Evolutionary conservation across 768 basidiomycete genomes (phyloP).

Genomic region (Kwoniella heveanensis): DNA sequence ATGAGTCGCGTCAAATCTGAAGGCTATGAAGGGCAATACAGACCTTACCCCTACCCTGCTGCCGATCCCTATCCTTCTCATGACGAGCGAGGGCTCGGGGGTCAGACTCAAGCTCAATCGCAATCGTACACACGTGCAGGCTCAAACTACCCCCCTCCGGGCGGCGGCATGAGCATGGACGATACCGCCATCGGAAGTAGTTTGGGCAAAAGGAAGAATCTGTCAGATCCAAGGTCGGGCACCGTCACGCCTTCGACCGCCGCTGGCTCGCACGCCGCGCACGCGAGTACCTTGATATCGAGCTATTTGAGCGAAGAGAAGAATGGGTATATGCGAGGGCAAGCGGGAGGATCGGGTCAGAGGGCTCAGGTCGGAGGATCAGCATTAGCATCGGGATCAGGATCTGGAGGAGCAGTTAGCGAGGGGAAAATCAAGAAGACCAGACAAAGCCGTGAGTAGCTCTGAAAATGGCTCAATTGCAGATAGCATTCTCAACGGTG

Average conservation of each 20-base stretch:
- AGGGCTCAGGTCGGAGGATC: not conserved
- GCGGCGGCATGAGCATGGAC: not conserved
- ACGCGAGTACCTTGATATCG: not conserved
- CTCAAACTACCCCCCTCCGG: not conserved
- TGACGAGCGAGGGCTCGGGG: too few species aligned
- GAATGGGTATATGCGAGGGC: not conserved
- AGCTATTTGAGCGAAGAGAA: not conserved
- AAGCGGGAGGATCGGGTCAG: not conserved
- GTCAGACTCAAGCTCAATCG: too few species aligned
- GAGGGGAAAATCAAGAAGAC: constrained; percentile 35
- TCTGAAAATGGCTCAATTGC: too few species aligned
- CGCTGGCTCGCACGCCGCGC: too few species aligned
- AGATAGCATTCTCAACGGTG: too few species aligned
- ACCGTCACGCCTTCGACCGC: not conserved
- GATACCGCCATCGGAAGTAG: not conserved
- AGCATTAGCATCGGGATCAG: too few species aligned
- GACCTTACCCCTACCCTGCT: too few species aligned
- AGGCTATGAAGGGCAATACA: not conserved
- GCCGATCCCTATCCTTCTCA: too few species aligned
- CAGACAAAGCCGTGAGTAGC: constrained; percentile 45
- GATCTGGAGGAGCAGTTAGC: not conserved
- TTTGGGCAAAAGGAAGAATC: not conserved
- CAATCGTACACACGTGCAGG: not conserved
- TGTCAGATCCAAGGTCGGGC: not conserved
- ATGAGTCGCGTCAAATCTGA: not conserved